Percentiles rank a stretch among this genome's conserved stretches.
These are phyloP conservation scores for Diaporthe citri DNA, from an alignment of 2,329 filamentous ascomycete species.

Conservation along the genomic window DNA sequence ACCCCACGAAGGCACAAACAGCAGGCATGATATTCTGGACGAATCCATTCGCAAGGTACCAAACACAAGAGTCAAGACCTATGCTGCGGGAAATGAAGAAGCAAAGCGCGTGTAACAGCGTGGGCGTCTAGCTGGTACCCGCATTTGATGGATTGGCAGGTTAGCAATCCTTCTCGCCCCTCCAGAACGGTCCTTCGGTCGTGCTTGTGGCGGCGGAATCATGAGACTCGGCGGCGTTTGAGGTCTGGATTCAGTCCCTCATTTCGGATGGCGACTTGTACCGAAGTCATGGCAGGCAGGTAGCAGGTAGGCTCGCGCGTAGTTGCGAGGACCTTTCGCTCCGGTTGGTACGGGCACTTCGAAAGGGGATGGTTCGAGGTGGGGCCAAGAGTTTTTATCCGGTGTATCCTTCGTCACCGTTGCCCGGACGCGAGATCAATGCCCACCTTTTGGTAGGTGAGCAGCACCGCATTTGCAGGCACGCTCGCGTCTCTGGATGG, in stretches of 20 bases:
- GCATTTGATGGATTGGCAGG: neutral
- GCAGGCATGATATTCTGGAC: neutral
- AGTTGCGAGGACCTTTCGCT: neutral
- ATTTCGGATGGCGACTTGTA: conserved; percentile 10
- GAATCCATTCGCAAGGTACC: neutral
- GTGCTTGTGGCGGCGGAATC: neutral
- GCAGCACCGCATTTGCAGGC: neutral
- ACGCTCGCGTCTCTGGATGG: neutral
- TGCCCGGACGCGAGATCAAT: neutral
- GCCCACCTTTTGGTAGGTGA: neutral
- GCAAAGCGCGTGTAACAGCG: neutral
- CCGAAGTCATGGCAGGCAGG: neutral
- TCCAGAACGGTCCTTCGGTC: neutral
- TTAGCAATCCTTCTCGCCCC: neutral
- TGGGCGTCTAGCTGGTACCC: neutral
- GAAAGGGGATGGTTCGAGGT: neutral
- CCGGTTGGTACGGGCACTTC: neutral
- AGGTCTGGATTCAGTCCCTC: neutral
- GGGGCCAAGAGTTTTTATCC: neutral
- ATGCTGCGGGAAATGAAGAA: neutral
- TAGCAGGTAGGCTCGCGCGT: neutral
- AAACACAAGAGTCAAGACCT: no score
- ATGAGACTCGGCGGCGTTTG: conserved; percentile 19
- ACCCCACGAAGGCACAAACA: neutral
- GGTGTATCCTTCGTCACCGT: neutral